Conservation (phyloP, 805 yeast genomes). For the Wickerhamiella dianesei region DNA sequence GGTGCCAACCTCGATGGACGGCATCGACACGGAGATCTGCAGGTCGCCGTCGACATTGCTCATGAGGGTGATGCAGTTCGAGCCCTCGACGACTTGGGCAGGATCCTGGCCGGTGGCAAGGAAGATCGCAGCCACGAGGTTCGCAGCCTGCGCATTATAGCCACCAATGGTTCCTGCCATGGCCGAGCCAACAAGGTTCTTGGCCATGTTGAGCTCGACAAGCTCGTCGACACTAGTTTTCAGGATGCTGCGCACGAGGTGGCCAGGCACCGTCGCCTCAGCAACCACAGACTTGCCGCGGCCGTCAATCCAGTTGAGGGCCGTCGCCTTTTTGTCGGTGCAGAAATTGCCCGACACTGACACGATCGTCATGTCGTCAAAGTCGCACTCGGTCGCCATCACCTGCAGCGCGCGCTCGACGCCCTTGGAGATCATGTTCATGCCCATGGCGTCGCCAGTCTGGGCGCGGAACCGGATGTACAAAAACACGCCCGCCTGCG, state of each 20-base stretch:
- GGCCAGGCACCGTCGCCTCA: slow-evolving; percentile 78
- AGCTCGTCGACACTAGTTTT: slow-evolving; percentile 87
- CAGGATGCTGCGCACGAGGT: slow-evolving; percentile 64
- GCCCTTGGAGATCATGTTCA: slow-evolving; percentile 99
- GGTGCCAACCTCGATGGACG: slow-evolving; percentile 96
- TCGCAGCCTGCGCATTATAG: slow-evolving; percentile 96
- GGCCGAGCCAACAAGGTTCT: slow-evolving; percentile 90
- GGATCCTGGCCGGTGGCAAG: slow-evolving; percentile 98
- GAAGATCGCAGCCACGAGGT: slow-evolving; percentile 84
- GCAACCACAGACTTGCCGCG: slow-evolving; percentile 98
- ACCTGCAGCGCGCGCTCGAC: slow-evolving; percentile 74
- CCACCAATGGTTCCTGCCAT: slow-evolving; percentile 99
- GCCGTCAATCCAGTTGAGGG: slow-evolving; percentile 98
- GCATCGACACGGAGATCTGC: slow-evolving; percentile 95
- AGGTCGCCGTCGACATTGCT: slow-evolving; percentile 68
- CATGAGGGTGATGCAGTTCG: slow-evolving; percentile 95
- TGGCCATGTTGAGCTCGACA: slow-evolving; percentile 76
- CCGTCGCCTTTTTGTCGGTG: slow-evolving; percentile 95
- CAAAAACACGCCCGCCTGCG: slow-evolving; percentile 82
- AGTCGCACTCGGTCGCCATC: slow-evolving; percentile 81
- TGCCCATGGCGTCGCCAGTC: slow-evolving; percentile 99
- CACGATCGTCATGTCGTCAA: slow-evolving; percentile 84
- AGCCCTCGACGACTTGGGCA: slow-evolving; percentile 97
- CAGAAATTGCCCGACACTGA: slow-evolving; percentile 96
- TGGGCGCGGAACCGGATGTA: slow-evolving; percentile 93